A percentile compares a stretch with the other conserved stretches of the same genome.
These are phyloP conservation scores for Trametes pubescens DNA, from an alignment of 1,284 basidiomycete species.

Conservation along the genomic window DNA sequence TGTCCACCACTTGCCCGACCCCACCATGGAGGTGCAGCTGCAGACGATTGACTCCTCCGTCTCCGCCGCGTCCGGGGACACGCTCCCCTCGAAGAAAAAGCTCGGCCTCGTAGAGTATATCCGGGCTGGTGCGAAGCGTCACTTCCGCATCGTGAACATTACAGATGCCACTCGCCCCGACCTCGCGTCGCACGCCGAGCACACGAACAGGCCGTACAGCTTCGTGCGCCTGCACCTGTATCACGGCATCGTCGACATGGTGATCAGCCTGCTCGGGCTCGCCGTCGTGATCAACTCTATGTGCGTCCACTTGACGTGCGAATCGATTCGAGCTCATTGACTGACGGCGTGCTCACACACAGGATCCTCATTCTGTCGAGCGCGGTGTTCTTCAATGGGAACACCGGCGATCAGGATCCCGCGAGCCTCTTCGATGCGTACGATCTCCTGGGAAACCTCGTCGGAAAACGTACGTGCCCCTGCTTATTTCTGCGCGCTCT, in stretches of 20 bases:
- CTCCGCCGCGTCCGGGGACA: slow-evolving; percentile 23
- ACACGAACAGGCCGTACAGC: slow-evolving; percentile 70
- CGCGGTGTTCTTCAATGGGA: slow-evolving; percentile 78
- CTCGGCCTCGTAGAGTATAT: slow-evolving; percentile 8
- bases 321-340: slow-evolving; percentile 9
- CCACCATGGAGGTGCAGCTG: slow-evolving; percentile 10
- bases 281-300: slow-evolving; percentile 90
- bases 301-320: slow-evolving; percentile 45
- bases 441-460: slow-evolving; percentile 67
- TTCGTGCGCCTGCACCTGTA: slow-evolving; percentile 82
- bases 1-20: slow-evolving; percentile 41
- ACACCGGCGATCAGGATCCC: slow-evolving; percentile 49
- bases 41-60: slow-evolving; percentile 25
- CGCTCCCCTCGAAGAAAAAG: slow-evolving; percentile 16
- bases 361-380: slow-evolving; percentile 77
- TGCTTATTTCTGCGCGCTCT: neutral
- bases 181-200: slow-evolving; percentile 40
- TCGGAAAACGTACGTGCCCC: slow-evolving; percentile 69
- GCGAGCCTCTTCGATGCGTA: slow-evolving; percentile 88
- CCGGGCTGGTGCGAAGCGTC: slow-evolving; percentile 14
- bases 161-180: slow-evolving; percentile 25
- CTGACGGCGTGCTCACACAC: slow-evolving; percentile 21
- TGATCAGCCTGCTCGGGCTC: slow-evolving; percentile 75
- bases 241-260: slow-evolving; percentile 78
- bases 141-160: slow-evolving; percentile 35